phyloP scores from a whole-genome alignment of 1,284 basidiomycete genomes.

The Trametes hirsuta region DNA sequence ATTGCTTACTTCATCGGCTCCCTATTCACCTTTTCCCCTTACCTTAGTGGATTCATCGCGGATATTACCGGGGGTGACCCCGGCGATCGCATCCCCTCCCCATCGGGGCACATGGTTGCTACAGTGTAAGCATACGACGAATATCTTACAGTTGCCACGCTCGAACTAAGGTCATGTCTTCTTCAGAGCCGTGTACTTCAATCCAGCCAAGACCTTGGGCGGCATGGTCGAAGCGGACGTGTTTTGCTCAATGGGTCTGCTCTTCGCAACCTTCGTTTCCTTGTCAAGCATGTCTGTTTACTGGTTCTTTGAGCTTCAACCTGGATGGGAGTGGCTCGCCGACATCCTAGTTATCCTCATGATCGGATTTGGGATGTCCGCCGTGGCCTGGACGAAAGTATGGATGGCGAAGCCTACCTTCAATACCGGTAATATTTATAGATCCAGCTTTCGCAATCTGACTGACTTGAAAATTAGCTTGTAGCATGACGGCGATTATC shows the following conservation, averaged over 20 bases:
- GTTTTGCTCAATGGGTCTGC: conserved; percentile 73
- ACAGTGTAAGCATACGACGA: conserved; percentile 50
- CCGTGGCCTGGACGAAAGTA: conserved; percentile 86
- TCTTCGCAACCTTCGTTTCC: conserved; percentile 77
- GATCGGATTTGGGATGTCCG: conserved; percentile 83
- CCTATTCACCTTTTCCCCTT: conserved; percentile 89
- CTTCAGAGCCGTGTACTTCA: conserved; percentile 77
- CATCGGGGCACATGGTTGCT: conserved; percentile 88
- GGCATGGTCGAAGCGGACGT: conserved; percentile 90
- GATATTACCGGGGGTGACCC: conserved; percentile 72
- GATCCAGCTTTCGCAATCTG: neutral
- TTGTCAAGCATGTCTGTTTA: conserved; percentile 78
- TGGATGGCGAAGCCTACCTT: conserved; percentile 91
- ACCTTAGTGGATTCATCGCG: conserved; percentile 64
- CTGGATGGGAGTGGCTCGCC: conserved; percentile 71
- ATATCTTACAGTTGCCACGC: neutral
- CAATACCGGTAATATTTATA: conserved; percentile 71
- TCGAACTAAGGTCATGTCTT: neutral
- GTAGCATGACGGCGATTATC: conserved; percentile 89
- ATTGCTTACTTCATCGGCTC: conserved; percentile 91
- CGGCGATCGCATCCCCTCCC: conserved; percentile 58
- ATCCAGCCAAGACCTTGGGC: conserved; percentile 86
- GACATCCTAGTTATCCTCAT: conserved; percentile 74
- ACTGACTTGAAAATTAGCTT: conserved; percentile 51
- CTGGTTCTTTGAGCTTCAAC: conserved; percentile 72